Percentiles rank a stretch among this genome's conserved stretches.
Conservation (phyloP, 768 basidiomycete genomes). For the Collybiopsis confluens region DNA sequence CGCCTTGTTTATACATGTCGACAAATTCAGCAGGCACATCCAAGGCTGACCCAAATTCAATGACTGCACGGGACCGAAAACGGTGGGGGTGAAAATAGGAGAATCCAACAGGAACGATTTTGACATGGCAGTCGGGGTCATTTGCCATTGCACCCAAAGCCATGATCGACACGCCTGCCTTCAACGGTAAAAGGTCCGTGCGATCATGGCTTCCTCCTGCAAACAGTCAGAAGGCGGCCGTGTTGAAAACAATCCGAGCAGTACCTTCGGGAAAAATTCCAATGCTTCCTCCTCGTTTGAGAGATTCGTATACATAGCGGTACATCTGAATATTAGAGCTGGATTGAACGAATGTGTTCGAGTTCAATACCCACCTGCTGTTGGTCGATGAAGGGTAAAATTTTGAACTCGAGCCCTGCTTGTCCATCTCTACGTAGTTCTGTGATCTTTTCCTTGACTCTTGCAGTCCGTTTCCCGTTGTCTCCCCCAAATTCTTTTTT, state of each 20-base stretch:
- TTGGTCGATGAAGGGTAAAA: slow-evolving; percentile 87
- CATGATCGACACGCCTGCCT: slow-evolving; percentile 98
- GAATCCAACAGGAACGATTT: slow-evolving; percentile 84
- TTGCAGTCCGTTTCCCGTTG: slow-evolving; percentile 65
- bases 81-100: slow-evolving; percentile 76
- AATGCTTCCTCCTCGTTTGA: slow-evolving; percentile 85
- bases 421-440: slow-evolving; percentile 54
- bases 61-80: slow-evolving; percentile 94
- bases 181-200: slow-evolving; percentile 91
- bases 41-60: slow-evolving; percentile 91
- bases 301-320: slow-evolving; percentile 80
- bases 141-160: slow-evolving; percentile 97
- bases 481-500: slow-evolving; percentile 88
- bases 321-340: slow-evolving; percentile 54
- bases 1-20: slow-evolving; percentile 88
- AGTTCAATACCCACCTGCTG: slow-evolving; percentile 38
- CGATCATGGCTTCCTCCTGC: slow-evolving; percentile 97
- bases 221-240: not conserved
- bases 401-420: slow-evolving; percentile 74
- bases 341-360: no score
- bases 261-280: slow-evolving; percentile 98
- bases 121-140: slow-evolving; percentile 79
- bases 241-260: not conserved
- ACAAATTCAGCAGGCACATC: slow-evolving; percentile 89
- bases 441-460: slow-evolving; percentile 61